A percentile compares a stretch with the other conserved stretches of the same genome.
phyloP scores from a whole-genome alignment of 495 filamentous ascomycete species.

The Staphylotrichum tortipilum region DNA sequence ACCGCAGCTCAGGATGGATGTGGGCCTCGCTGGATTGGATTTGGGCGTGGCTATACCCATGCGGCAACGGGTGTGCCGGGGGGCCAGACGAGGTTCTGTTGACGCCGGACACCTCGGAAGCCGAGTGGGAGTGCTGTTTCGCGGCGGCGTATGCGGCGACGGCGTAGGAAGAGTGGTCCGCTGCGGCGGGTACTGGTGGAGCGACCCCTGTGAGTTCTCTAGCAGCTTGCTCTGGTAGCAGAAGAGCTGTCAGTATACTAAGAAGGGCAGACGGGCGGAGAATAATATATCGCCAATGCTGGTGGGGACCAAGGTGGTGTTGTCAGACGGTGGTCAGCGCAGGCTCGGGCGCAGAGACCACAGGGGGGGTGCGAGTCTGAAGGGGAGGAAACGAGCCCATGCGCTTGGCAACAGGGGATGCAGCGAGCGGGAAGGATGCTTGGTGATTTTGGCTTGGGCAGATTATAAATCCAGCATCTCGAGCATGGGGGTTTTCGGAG shows the following conservation, averaged over 20 bases:
- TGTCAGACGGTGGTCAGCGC: too few relatives aligned
- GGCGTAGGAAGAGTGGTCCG: conserved; percentile 15
- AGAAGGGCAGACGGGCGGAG: neutral
- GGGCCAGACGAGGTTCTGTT: conserved; percentile 13
- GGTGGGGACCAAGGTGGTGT: neutral
- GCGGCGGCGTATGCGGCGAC: conserved; percentile 9
- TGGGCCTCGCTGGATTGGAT: conserved; percentile 19
- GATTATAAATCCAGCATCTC: conserved; percentile 12
- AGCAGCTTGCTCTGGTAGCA: conserved; percentile 20
- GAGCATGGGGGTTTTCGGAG: neutral
- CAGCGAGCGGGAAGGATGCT: neutral
- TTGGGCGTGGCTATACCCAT: conserved; percentile 27
- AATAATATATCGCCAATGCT: neutral
- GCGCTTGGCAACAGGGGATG: neutral
- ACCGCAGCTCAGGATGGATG: conserved; percentile 27
- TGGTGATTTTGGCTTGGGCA: neutral
- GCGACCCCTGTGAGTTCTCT: conserved; percentile 14
- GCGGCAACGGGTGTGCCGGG: conserved; percentile 17
- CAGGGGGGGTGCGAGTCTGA: too few relatives aligned
- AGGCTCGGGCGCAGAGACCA: too few relatives aligned
- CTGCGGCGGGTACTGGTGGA: conserved; percentile 12
- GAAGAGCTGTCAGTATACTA: conserved; percentile 13
- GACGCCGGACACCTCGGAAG: conserved; percentile 11
- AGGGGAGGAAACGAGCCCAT: neutral
- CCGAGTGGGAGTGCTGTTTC: conserved; percentile 12